phyloP scores from a whole-genome alignment of 345 rosid genomes.

The Eutrema japonicum region DNA sequence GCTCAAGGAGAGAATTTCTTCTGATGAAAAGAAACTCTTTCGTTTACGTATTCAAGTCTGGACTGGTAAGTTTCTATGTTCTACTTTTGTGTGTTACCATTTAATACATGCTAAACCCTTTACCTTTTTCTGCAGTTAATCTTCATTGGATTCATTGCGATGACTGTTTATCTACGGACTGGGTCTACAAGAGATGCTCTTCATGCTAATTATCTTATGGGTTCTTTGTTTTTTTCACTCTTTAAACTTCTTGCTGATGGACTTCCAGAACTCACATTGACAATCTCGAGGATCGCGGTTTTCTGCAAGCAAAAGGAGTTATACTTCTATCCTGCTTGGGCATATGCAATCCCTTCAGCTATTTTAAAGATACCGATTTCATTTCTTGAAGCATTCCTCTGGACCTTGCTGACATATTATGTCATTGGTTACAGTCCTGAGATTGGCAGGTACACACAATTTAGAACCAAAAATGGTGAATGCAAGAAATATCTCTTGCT shows the following conservation, averaged over 20 bases:
- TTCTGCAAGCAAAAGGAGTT: conserved; percentile 54
- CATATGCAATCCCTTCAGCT: conserved; percentile 54
- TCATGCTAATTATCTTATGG: conserved; percentile 53
- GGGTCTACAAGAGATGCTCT: conserved; percentile 39
- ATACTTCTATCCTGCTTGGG: conserved; percentile 58
- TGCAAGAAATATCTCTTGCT: not conserved
- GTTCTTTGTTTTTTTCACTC: conserved; percentile 45
- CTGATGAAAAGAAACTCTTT: conserved; percentile 54
- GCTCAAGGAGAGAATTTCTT: conserved; percentile 55
- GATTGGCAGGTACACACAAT: conserved; percentile 39
- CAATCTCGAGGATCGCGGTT: conserved; percentile 49
- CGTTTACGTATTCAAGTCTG: conserved; percentile 51
- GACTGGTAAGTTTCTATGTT: conserved; percentile 36
- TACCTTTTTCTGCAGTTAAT: conserved; percentile 34
- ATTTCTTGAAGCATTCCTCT: conserved; percentile 45
- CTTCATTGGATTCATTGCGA: conserved; percentile 43
- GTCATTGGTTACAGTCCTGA: conserved; percentile 57
- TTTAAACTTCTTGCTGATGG: conserved; percentile 53
- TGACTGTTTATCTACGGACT: conserved; percentile 50
- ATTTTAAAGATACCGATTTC: conserved; percentile 54
- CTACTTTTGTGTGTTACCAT: not conserved
- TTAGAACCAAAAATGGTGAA: not conserved
- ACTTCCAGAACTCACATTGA: conserved; percentile 53
- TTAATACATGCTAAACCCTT: not conserved
- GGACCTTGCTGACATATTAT: conserved; percentile 57